Evolutionary conservation across 129 eudicot genomes (phyloP).

Genomic region (Cynara cardunculus): DNA sequence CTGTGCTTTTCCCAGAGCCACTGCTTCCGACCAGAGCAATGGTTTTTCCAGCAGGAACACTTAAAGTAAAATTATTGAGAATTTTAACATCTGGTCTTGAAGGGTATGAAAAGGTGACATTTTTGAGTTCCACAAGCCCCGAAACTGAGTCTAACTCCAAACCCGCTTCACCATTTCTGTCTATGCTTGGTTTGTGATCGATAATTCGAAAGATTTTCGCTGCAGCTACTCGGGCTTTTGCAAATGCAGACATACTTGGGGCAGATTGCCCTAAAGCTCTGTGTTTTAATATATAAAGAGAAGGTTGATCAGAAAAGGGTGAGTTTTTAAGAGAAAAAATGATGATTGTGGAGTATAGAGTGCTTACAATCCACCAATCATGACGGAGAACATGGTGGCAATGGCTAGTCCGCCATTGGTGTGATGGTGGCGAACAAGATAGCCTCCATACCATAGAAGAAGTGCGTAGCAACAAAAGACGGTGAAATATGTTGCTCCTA

Average conservation of each 20-base stretch:
- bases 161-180: slow-evolving; percentile 55
- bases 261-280: slow-evolving; percentile 91
- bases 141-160: slow-evolving; percentile 63
- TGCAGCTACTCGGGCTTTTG: slow-evolving; percentile 92
- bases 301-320: neutral
- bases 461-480: slow-evolving; percentile 92
- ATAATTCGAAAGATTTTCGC: slow-evolving; percentile 76
- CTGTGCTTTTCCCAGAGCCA: slow-evolving; percentile 98
- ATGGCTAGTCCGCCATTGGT: slow-evolving; percentile 97
- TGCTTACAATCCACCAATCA: slow-evolving; percentile 96
- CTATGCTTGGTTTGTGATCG: slow-evolving; percentile 75
- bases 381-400: slow-evolving; percentile 91
- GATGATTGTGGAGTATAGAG: neutral
- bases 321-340: neutral
- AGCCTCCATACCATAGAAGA: slow-evolving; percentile 91
- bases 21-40: slow-evolving; percentile 97
- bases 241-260: slow-evolving; percentile 94
- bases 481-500: slow-evolving; percentile 88
- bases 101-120: slow-evolving; percentile 77
- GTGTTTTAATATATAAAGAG: neutral
- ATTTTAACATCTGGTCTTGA: slow-evolving; percentile 81
- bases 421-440: slow-evolving; percentile 79
- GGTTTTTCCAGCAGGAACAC: slow-evolving; percentile 86
- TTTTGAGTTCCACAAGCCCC: slow-evolving; percentile 69
- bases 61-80: slow-evolving; percentile 54